Conservation (phyloP, 352 stramenopile genomes). For the Blastocystis sp. region DNA sequence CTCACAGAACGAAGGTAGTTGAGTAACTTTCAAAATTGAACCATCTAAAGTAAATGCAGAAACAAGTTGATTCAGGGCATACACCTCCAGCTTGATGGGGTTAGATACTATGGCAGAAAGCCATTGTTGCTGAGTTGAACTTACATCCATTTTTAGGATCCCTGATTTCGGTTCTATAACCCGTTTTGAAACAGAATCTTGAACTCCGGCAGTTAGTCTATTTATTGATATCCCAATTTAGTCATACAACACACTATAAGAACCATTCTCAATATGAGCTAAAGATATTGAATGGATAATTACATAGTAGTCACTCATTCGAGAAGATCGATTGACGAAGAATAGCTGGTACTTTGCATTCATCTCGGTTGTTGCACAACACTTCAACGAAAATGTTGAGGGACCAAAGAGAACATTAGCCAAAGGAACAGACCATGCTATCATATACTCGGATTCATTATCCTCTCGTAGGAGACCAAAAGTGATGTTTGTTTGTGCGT, state of each 20-base stretch:
- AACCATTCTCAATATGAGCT: neutral
- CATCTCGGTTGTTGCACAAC: neutral
- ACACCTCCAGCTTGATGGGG: neutral
- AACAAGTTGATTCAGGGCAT: neutral
- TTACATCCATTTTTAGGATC: neutral
- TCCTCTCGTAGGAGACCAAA: neutral
- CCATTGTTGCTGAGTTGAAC: neutral
- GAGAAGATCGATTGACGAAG: neutral
- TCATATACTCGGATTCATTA: neutral
- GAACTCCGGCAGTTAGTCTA: neutral
- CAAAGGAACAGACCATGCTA: neutral
- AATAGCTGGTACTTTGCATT: neutral
- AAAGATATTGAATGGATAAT: neutral
- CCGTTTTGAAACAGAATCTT: slow-evolving; percentile 12
- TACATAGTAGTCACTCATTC: slow-evolving; percentile 5
- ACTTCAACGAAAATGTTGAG: neutral
- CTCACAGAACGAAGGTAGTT: neutral
- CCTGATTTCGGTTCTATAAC: neutral
- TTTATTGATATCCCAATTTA: neutral
- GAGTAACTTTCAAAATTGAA: neutral
- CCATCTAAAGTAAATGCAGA: neutral
- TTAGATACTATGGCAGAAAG: neutral
- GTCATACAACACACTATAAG: slow-evolving; percentile 28
- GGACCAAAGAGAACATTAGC: slow-evolving; percentile 34
- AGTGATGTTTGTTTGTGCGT: neutral